Base-by-base conservation (phyloP, 768 basidiomycete species). In the Terana coerulea region DNA sequence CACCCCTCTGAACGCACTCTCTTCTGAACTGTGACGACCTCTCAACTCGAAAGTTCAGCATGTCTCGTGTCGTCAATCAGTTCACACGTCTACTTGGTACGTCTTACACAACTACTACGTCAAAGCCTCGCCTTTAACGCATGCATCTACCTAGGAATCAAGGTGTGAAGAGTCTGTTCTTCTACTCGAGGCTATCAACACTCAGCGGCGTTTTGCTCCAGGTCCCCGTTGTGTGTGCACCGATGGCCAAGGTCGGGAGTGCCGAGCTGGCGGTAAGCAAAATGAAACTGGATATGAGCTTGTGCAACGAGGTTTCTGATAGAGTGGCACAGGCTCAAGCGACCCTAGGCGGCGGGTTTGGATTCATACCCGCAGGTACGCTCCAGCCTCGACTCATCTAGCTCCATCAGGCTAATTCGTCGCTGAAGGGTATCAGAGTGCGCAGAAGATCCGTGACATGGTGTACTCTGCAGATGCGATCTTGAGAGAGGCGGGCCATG, bases 211-310 rank as follows among this genome's bases (percentile, higher is more conserved):
- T 21, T 10, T 10, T 17, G 10, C 40, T 19, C 25, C 67, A 72
- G 42, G 72, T 75, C 15, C 89, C 89, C 22, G 64, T 91, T 35
- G 69, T 90, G 4, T 70, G 73, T 15, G 80, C 81, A 1, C 78
- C 88, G 1, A 91, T 91, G 89, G 82, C 82, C 0, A 80, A 79
- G 12, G 87, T 79, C 3, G 76, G 80, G 51, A 83, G 85, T 41
- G 87, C 84, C 63, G 43, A 49, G 34, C 56, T 63, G 4, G 64
- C 52, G 45, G 63, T 64, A 56, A n/a, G 56, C 14, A 42, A n/a
- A 31, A 49, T 36, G 36, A 14, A 26, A 34, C 37, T 26, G 29
- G 25, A 17, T 25, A 30, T 28, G 34, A 22, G 24, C 30, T 12
- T 26, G 34, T 24, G 17, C n/a, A 64, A 17, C 63, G 85, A 19